Evolutionary conservation across 2,329 filamentous ascomycete species (phyloP), one percentile per base, ranked within the genome.

Genomic region (Aspergillus proliferans): DNA sequence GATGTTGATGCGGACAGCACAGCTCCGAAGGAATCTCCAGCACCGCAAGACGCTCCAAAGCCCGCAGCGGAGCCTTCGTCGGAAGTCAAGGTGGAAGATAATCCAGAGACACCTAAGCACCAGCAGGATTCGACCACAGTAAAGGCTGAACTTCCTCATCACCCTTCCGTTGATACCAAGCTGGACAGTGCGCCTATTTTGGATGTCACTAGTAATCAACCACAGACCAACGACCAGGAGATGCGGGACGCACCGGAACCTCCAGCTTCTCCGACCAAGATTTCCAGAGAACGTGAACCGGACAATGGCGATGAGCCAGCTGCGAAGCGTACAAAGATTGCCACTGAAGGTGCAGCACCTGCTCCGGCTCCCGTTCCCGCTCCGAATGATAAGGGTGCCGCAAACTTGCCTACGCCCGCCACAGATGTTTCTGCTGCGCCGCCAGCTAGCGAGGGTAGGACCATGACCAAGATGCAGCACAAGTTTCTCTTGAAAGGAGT

Each of bases 261-360:
- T 3, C 75, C 78, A 0, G 61, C 69, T 3, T 72, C 73, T 1
- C 70, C 72, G 3, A 65, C 67, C 3, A 92, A 91, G 70, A 64
- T 86, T 10, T 77, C 88, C 1, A 83, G 88, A 9, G 86, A 85
- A 57, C 84, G 91, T 12, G 89, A 95, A 50, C 84, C 89, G 4
- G 89, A 95, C 55, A 72, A 53, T 10, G 58, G 55, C 15, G 74
- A 76, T 18, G 73, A 88, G 55, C 89, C 85, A 47, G 81, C 81
- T 14, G 81, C 89, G 1, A 96, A 96, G 74, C 84, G 91, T 22
- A 82, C 87, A 34, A 92, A 85, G 70, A 86, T 88, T 0, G 86
- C 87, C 14, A 74, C 75, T 10, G 73, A 76, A 40, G 71, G 71
- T 18, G 53, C 60, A 1, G 72, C 74, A 28, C 38, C n/a, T 10